phyloP scores from a whole-genome alignment of 1,284 basidiomycete genomes.

The Porodaedalea pini region DNA sequence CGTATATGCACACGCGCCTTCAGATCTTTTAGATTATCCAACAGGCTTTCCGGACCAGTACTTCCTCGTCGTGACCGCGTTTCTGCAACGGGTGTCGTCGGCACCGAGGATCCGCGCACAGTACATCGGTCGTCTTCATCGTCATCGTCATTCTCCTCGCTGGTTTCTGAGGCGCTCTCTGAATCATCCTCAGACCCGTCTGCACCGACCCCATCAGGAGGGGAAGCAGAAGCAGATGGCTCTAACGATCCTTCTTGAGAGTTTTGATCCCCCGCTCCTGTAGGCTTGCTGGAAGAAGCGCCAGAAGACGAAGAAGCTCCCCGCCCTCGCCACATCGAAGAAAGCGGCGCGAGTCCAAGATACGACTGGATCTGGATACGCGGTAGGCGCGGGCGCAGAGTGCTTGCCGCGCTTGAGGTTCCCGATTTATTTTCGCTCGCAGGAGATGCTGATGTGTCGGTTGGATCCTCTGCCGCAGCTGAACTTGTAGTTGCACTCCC shows the following conservation, averaged over 20 bases:
- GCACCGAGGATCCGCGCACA: constrained; percentile 38
- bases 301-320: constrained; percentile 18
- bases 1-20: background rate
- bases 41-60: constrained; percentile 18
- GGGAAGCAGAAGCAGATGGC: background rate
- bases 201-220: background rate
- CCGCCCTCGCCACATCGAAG: constrained; percentile 20
- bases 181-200: background rate
- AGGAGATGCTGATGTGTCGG: background rate
- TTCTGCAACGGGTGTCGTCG: constrained; percentile 31
- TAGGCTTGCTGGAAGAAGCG: background rate
- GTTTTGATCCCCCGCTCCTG: background rate
- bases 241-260: background rate
- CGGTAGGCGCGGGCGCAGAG: constrained; percentile 12
- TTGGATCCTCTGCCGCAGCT: background rate
- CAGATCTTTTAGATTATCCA: constrained; percentile 13
- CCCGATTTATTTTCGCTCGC: constrained; percentile 1
- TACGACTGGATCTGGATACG: constrained; percentile 18
- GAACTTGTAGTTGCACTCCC: background rate
- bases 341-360: constrained; percentile 15
- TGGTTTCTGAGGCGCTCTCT: background rate
- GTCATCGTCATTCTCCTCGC: constrained; percentile 27
- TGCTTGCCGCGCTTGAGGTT: background rate
- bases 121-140: constrained; percentile 60
- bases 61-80: background rate